Conservation (phyloP, 768 basidiomycete genomes). For the Pulveroboletus sp. region DNA sequence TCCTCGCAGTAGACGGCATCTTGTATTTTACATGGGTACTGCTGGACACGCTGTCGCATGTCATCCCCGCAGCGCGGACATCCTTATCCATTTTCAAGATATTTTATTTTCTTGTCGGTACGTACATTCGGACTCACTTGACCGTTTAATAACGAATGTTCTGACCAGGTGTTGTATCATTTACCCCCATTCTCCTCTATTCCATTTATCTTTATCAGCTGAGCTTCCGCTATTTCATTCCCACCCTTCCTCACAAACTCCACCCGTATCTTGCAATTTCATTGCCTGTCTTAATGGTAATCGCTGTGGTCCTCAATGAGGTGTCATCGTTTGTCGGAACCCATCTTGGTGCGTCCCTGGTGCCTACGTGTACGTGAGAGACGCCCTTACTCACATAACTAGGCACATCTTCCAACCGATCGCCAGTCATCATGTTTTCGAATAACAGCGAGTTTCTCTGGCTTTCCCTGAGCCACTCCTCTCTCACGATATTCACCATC, state of each 20-base stretch:
- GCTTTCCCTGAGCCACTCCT: constrained; percentile 57
- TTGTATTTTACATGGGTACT: constrained; percentile 57
- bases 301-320: constrained; percentile 53
- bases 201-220: constrained; percentile 61
- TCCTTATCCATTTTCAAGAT: constrained; percentile 45
- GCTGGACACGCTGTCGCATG: constrained; percentile 58
- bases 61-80: constrained; percentile 49
- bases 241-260: constrained; percentile 49
- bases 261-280: constrained; percentile 42
- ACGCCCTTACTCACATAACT: neutral
- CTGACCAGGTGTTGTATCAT: constrained; percentile 49
- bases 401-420: constrained; percentile 8
- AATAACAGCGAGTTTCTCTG: constrained; percentile 38
- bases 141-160: neutral
- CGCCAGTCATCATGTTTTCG: constrained; percentile 43
- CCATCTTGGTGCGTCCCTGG: constrained; percentile 46
- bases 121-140: constrained; percentile 20
- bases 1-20: constrained; percentile 63
- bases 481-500: constrained; percentile 55
- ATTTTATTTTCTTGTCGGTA: constrained; percentile 63
- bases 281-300: constrained; percentile 54
- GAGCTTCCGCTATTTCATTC: constrained; percentile 48
- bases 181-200: constrained; percentile 64
- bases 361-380: neutral
- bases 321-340: constrained; percentile 65